Conservation (phyloP, 2,329 filamentous ascomycete species). For the Colletotrichum lindemuthianum region DNA sequence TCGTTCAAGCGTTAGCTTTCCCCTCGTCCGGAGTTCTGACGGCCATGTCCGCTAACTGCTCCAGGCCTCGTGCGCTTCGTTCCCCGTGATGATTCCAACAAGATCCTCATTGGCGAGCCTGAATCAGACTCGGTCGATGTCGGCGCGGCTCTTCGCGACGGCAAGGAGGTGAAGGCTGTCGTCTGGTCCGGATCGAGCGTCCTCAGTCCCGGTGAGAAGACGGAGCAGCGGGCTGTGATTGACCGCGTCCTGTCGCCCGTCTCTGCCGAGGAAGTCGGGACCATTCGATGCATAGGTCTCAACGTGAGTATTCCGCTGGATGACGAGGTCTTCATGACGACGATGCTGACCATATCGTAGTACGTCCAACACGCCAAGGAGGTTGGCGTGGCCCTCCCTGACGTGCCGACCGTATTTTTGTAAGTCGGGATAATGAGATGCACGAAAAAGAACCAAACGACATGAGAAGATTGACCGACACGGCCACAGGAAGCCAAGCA, state of each 20-base stretch:
- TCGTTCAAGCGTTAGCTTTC: conserved; percentile 17
- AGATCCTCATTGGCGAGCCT: conserved; percentile 66
- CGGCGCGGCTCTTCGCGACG: conserved; percentile 64
- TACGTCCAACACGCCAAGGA: conserved; percentile 55
- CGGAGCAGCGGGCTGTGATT: conserved; percentile 56
- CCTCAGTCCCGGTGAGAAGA: conserved; percentile 61
- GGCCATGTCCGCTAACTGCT: neutral
- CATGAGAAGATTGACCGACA: neutral
- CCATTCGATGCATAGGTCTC: conserved; percentile 63
- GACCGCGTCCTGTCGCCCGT: conserved; percentile 58
- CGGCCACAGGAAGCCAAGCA: conserved; percentile 58
- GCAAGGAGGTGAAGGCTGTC: conserved; percentile 64
- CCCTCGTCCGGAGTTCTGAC: neutral
- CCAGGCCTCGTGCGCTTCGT: conserved; percentile 69
- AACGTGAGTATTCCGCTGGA: conserved; percentile 51
- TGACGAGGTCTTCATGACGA: neutral
- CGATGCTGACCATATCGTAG: conserved; percentile 36
- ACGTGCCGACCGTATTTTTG: conserved; percentile 66
- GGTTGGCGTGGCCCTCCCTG: conserved; percentile 61
- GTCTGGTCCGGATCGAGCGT: conserved; percentile 69
- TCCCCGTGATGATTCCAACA: conserved; percentile 59
- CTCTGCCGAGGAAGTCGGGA: conserved; percentile 41
- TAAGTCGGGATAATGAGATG: conserved; percentile 28
- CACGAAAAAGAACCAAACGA: neutral
- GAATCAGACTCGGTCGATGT: conserved; percentile 63